These are phyloP conservation scores for Leccinum aurantiacum DNA, from an alignment of 768 basidiomycete species.

Conservation along the genomic window DNA sequence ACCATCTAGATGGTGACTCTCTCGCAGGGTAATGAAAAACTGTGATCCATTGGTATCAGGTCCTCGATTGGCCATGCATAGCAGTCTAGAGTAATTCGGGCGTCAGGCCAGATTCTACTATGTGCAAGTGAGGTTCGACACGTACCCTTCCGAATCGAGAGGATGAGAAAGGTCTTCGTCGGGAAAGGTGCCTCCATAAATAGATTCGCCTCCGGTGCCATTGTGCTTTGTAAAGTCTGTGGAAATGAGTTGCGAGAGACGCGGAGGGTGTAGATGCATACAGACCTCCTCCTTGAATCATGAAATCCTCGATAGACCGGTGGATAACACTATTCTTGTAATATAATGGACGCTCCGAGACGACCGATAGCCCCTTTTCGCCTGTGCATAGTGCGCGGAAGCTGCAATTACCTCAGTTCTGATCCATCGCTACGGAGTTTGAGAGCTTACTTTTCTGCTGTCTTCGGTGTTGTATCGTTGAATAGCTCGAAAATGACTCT, in stretches of 20 bases:
- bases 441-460: constrained; percentile 71
- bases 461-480: constrained; percentile 70
- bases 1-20: constrained; percentile 75
- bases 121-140: constrained; percentile 9
- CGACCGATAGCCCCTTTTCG: constrained; percentile 69
- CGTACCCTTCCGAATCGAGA: constrained; percentile 64
- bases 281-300: constrained; percentile 79
- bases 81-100: constrained; percentile 42
- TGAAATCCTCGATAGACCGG: constrained; percentile 74
- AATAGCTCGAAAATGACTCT: constrained; percentile 79
- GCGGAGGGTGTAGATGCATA: not conserved
- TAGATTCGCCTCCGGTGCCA: constrained; percentile 79
- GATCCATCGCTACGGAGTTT: not conserved
- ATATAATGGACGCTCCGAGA: constrained; percentile 68
- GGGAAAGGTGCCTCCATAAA: constrained; percentile 71
- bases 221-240: constrained; percentile 80
- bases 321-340: constrained; percentile 82
- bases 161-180: constrained; percentile 73
- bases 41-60: constrained; percentile 85
- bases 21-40: constrained; percentile 81
- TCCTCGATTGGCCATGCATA: constrained; percentile 91
- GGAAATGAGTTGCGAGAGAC: not conserved
- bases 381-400: constrained; percentile 88
- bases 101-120: not conserved
- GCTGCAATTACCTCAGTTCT: constrained; percentile 40